Conservation (phyloP, 768 basidiomycete genomes). For the Lactarius quietus region DNA sequence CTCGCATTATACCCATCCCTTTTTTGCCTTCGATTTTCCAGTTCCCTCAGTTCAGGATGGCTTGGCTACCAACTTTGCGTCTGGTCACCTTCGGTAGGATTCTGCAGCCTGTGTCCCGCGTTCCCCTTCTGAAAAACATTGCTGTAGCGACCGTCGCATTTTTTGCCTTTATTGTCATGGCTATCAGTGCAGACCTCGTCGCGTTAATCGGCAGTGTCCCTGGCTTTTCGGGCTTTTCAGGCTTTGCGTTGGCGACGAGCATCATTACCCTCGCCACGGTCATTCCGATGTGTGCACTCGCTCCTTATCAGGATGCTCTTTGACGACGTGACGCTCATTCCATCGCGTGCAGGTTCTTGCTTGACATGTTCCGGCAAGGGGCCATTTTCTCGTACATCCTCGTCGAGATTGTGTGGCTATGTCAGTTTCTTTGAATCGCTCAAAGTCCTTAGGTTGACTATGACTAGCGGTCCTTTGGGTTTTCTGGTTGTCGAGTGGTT, state of each 20-base stretch:
- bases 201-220: slow-evolving; percentile 24
- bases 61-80: background rate
- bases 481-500: slow-evolving; percentile 40
- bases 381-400: slow-evolving; percentile 39
- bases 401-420: slow-evolving; percentile 38
- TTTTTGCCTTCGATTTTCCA: background rate
- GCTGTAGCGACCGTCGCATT: slow-evolving; percentile 15
- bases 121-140: background rate
- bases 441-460: background rate
- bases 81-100: slow-evolving; percentile 6
- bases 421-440: slow-evolving; percentile 29
- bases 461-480: slow-evolving; percentile 35
- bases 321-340: background rate
- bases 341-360: slow-evolving; percentile 31
- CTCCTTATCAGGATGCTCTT: background rate
- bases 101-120: background rate
- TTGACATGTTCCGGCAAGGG: slow-evolving; percentile 37
- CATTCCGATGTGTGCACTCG: slow-evolving; percentile 30
- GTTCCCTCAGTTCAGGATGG: background rate
- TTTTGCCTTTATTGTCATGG: slow-evolving; percentile 35
- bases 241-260: slow-evolving; percentile 33
- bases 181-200: slow-evolving; percentile 31
- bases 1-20: background rate
- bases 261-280: slow-evolving; percentile 33
- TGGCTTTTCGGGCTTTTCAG: slow-evolving; percentile 26